Evolutionary conservation across 2,329 filamentous ascomycete species (phyloP).

Genomic region (Periconia digitata): DNA sequence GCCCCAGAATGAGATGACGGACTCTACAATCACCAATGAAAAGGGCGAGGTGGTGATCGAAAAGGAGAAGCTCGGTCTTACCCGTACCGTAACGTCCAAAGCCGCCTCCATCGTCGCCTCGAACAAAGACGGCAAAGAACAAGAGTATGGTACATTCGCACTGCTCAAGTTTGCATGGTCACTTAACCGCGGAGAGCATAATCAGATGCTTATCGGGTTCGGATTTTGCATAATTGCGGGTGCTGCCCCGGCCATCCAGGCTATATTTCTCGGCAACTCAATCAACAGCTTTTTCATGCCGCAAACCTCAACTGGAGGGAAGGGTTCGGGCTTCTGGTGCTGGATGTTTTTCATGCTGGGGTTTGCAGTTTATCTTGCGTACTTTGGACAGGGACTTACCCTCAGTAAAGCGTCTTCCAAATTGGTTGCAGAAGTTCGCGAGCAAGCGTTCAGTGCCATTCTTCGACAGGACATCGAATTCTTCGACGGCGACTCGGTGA

Average conservation of each 20-base stretch:
- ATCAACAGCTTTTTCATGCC: conserved; percentile 69
- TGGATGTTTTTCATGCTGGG: conserved; percentile 42
- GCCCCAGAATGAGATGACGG: conserved; percentile 16
- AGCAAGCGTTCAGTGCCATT: conserved; percentile 81
- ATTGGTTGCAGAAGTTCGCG: conserved; percentile 79
- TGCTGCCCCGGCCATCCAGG: conserved; percentile 54
- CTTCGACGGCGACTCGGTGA: conserved; percentile 89
- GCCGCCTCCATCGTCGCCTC: conserved; percentile 63
- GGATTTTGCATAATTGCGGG: conserved; percentile 39
- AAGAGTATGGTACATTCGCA: conserved; percentile 47
- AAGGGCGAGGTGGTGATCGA: conserved; percentile 17
- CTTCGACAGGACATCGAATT: conserved; percentile 83
- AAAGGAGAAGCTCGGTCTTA: conserved; percentile 28
- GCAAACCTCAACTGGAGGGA: conserved; percentile 56
- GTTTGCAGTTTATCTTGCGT: conserved; percentile 25
- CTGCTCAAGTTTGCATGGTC: conserved; percentile 34
- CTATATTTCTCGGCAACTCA: conserved; percentile 79
- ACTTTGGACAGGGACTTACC: conserved; percentile 33
- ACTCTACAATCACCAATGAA: conserved; percentile 8
- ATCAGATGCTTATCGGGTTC: conserved; percentile 47
- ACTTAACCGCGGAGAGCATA: conserved; percentile 38
- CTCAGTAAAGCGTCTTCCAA: conserved; percentile 62
- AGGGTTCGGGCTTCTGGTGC: conserved; percentile 65
- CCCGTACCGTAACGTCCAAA: conserved; percentile 43
- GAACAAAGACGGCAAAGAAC: conserved; percentile 26